Base-by-base conservation (phyloP, 2,329 filamentous ascomycete genomes). In the Onygena corvina region DNA sequence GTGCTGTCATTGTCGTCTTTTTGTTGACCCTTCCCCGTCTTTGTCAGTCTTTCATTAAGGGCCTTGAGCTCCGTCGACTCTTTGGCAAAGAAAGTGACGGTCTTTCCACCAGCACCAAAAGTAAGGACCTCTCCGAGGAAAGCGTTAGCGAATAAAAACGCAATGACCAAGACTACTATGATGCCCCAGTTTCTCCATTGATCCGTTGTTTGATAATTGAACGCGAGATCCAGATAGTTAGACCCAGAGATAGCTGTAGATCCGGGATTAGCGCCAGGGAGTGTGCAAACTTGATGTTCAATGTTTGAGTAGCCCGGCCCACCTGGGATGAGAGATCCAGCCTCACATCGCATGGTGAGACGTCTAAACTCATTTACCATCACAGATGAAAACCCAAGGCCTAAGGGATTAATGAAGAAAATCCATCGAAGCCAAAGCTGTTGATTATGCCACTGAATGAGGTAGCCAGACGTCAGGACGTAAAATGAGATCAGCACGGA, bases 281-380 rank as follows among this genome's bases (percentile, higher is more conserved):
- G 66, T 57, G 89, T 86, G 63, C 83, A 86, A 12, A 80, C 70
- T 29, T 69, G 71, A 59, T 77, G 56, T 1, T 46, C 27, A 1
- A 67, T 49, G 38, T 59, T 56, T 0, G 60, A 57, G 53, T 76
- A 76, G 1, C 57, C 58, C 2, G 55, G 51, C 11, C 68, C 67
- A 3, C 45, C 47, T 0, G 75, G 74, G 12, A 78, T 62, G 31
- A 67, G 71, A 1, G 56, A 53, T 34, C 65, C 67, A 2, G 59
- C 0, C 0, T 59, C 60, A 54, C 75, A 80, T 1, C 48, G 42
- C 61, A 83, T 92, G 0, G 77, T 54, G 12, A 81, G 77, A 52
- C 71, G 68, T 57, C 80, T 65, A 58, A 94, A 94, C 64, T 94
- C 88, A 65, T 93, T 93, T 54, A 85, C 76, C 75, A 90, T 83